phyloP scores from a whole-genome alignment of 2,329 filamentous ascomycete genomes.

The Aureobasidium sp. region DNA sequence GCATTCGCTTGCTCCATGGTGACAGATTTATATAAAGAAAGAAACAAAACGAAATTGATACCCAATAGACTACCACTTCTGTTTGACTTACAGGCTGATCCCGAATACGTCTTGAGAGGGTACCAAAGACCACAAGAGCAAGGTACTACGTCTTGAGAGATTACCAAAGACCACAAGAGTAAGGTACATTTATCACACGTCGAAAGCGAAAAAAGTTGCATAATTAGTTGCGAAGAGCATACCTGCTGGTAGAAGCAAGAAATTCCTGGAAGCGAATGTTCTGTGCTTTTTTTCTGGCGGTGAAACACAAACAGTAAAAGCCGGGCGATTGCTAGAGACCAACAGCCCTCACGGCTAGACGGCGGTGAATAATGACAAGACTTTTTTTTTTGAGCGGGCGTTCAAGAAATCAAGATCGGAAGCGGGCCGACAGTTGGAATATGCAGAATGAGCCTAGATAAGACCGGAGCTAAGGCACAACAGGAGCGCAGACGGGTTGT shows the following conservation, averaged over 20 bases:
- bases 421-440: slow-evolving; percentile 11
- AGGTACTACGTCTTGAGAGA: no score
- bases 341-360: not conserved
- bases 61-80: no score
- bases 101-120: no score
- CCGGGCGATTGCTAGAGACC: not conserved
- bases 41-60: no score
- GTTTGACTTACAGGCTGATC: not conserved
- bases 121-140: no score
- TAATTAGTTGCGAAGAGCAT: not conserved
- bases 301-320: not conserved
- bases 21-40: no score
- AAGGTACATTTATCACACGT: no score
- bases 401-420: not conserved
- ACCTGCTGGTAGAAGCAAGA: not conserved
- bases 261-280: slow-evolving; percentile 4
- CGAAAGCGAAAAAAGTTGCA: no score
- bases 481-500: not conserved
- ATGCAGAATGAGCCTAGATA: slow-evolving; percentile 8
- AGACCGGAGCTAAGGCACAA: not conserved
- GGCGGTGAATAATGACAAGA: slow-evolving; percentile 1
- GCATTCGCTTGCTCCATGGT: no score
- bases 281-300: slow-evolving; percentile 9
- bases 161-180: no score
- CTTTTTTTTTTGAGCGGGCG: not conserved